Conservation (phyloP, 495 filamentous ascomycete genomes). For the Elasticomyces elasticus region DNA sequence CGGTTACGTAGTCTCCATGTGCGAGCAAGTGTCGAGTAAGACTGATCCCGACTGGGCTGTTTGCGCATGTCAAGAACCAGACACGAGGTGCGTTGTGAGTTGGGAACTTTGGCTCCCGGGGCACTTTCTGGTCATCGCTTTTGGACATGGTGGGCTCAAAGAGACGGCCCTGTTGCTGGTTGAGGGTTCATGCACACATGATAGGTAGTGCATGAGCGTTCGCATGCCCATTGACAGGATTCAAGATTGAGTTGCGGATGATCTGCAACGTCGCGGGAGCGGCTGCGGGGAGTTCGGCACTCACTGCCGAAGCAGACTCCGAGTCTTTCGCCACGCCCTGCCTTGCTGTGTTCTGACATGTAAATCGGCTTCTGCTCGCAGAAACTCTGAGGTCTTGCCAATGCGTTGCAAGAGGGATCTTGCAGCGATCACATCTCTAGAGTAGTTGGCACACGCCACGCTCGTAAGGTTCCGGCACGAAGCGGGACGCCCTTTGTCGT, state of each 20-base stretch:
- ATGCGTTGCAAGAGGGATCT: no score
- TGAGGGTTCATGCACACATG: not conserved
- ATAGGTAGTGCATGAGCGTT: not conserved
- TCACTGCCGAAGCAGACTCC: not conserved
- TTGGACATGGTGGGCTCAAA: conserved; percentile 10
- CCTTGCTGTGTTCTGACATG: no score
- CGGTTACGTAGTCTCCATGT: conserved; percentile 78
- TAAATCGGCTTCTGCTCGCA: no score
- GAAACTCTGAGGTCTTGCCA: no score
- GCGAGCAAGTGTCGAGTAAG: conserved; percentile 65
- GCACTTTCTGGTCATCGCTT: conserved; percentile 18
- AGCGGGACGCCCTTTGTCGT: not conserved
- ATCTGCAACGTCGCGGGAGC: not conserved
- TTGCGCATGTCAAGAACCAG: conserved; percentile 81
- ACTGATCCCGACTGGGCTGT: conserved; percentile 66
- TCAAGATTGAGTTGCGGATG: not conserved
- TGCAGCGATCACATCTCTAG: no score
- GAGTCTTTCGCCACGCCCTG: no score
- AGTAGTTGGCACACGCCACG: no score
- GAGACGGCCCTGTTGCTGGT: not conserved
- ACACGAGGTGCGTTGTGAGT: conserved; percentile 51
- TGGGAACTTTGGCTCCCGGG: conserved; percentile 44
- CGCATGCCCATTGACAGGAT: not conserved
- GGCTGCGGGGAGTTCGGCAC: not conserved
- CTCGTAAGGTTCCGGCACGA: not conserved